phyloP scores from a whole-genome alignment of 768 basidiomycete species.

The Boletus eberwhitei region DNA sequence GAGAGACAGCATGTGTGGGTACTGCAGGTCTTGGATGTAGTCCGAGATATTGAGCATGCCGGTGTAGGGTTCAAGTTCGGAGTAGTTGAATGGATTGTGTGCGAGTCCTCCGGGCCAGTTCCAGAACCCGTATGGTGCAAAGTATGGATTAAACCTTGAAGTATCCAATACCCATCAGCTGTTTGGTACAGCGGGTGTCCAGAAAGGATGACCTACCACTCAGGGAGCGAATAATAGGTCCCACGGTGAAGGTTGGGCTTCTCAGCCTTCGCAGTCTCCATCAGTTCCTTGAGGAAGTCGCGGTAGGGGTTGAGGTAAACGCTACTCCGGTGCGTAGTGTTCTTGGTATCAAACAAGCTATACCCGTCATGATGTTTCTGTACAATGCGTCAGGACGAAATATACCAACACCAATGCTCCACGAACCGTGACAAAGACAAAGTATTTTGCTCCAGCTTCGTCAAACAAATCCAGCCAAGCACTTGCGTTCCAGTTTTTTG shows the following conservation, averaged over 20 bases:
- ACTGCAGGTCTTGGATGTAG: conserved; percentile 49
- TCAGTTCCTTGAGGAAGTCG: conserved; percentile 49
- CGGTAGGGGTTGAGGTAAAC: conserved; percentile 48
- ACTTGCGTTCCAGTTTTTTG: conserved; percentile 50
- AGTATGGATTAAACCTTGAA: conserved; percentile 53
- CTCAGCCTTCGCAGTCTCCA: conserved; percentile 46
- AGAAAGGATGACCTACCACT: conserved; percentile 37
- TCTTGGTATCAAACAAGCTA: conserved; percentile 51
- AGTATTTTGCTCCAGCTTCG: conserved; percentile 58
- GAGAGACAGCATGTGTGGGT: conserved; percentile 50
- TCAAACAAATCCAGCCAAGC: conserved; percentile 55
- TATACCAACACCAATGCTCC: background rate
- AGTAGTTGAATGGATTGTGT: conserved; percentile 46
- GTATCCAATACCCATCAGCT: background rate
- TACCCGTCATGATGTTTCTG: conserved; percentile 67
- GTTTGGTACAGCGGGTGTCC: background rate
- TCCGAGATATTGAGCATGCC: conserved; percentile 48
- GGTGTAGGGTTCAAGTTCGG: conserved; percentile 51
- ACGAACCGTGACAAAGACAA: conserved; percentile 52
- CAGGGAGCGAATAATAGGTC: conserved; percentile 56
- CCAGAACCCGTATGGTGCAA: conserved; percentile 45
- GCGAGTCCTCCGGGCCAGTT: conserved; percentile 55
- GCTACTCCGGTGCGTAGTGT: conserved; percentile 50
- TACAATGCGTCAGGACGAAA: background rate
- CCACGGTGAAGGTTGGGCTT: conserved; percentile 53